Base-by-base conservation (phyloP, 257 asterid genomes). In the Plantago elongata region DNA sequence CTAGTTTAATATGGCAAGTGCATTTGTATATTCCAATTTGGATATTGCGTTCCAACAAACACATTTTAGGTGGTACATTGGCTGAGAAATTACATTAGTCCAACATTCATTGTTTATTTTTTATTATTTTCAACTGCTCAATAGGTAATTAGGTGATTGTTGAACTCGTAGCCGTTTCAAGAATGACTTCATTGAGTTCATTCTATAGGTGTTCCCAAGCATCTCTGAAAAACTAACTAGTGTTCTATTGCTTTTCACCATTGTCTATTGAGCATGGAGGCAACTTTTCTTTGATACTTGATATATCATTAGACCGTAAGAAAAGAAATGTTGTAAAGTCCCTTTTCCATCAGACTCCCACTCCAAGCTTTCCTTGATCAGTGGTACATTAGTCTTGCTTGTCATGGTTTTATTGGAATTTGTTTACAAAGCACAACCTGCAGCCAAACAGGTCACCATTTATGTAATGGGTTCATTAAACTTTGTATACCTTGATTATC, bases 151-250 rank as follows among this genome's bases (percentile, higher is more conserved):
- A 37, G 49, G 30, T 34, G 51, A 47, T 45, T 42, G 17, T 62
- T 15, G 52, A 22, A 40, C 38, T 55, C 51, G 63, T 14, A 48
- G 13, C 10, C 14, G 45, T 16, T 45, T 63, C 29, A 50, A 63
- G 51, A 44, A 59, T n/a, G 49, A 7, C 9, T 38, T 58, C 13
- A 12, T 37, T n/a, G 49, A 7, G 1, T 38, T 58, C 13, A 12
- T 37, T 16, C 45, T 56, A 34, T 13, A 56, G 3, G 12, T 54
- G 60, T 40, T 54, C 61, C 43, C 34, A 16, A 37, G 17, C 55
- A 29, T 62, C 10, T 47, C 14, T 18, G 37, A 18, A 49, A 52
- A 55, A 67, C 37, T 54, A 34, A 57, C 49, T 67, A 34, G 29
- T 30, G 16, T 56, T 56, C 58, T 57, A 29, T 55, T 66, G 44